A percentile compares a stretch with the other conserved stretches of the same genome.
These are phyloP conservation scores for Suhomyces maxii DNA, from an alignment of 1,139 yeast species.

Conservation along the genomic window DNA sequence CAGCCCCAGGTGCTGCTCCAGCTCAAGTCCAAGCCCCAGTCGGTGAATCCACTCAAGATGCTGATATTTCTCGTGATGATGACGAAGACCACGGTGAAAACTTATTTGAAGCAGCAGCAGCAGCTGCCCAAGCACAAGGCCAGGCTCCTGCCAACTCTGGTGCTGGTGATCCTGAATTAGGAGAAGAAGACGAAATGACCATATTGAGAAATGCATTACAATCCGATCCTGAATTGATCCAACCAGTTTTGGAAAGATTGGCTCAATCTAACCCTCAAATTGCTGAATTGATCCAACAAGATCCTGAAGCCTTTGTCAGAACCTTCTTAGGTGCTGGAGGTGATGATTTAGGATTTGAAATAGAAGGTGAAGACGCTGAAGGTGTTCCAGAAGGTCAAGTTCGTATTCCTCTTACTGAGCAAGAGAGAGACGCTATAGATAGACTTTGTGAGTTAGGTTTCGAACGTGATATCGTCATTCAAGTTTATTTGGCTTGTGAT, in stretches of 20 bases:
- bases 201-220: conserved; percentile 77
- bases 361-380: conserved; percentile 36
- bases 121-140: conserved; percentile 37
- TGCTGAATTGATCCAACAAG: conserved; percentile 76
- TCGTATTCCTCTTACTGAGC: conserved; percentile 67
- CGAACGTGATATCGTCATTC: conserved; percentile 81
- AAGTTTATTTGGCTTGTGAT: conserved; percentile 97
- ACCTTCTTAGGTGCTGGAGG: conserved; percentile 64
- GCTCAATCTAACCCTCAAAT: conserved; percentile 85
- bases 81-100: conserved; percentile 45
- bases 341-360: conserved; percentile 46
- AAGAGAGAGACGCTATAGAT: conserved; percentile 83
- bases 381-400: conserved; percentile 42
- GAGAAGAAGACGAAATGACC: conserved; percentile 56
- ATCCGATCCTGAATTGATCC: conserved; percentile 87
- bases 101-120: conserved; percentile 71
- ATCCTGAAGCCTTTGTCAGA: conserved; percentile 84
- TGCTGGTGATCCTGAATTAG: conserved; percentile 24
- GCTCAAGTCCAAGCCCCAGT: conserved; percentile 11
- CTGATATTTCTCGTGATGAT: conserved; percentile 27
- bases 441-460: conserved; percentile 92
- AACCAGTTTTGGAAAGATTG: conserved; percentile 78
- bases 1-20: conserved; percentile 23
- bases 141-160: conserved; percentile 11
- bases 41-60: conserved; percentile 23